A percentile compares a stretch with the other conserved stretches of the same genome.
These are phyloP conservation scores for Cladophialophora bantiana DNA, from an alignment of 2,329 filamentous ascomycete species.

Conservation along the genomic window DNA sequence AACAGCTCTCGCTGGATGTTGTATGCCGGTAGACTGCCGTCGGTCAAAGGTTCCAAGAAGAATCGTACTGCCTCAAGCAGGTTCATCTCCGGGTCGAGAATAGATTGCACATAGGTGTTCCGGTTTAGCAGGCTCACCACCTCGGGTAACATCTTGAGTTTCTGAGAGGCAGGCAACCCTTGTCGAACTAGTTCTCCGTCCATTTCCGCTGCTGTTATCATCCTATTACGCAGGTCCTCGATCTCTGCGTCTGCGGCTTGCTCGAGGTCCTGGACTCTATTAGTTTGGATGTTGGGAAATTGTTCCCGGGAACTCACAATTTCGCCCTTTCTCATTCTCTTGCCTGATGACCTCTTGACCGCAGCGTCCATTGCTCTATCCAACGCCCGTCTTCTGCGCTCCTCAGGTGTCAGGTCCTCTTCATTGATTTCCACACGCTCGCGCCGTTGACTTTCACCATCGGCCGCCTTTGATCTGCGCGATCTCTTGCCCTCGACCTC, in stretches of 20 bases:
- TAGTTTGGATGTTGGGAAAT: slow-evolving; percentile 23
- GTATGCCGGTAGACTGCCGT: slow-evolving; percentile 92
- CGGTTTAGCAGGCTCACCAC: slow-evolving; percentile 88
- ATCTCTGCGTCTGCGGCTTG: slow-evolving; percentile 90
- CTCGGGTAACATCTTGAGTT: slow-evolving; percentile 90
- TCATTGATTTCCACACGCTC: slow-evolving; percentile 72
- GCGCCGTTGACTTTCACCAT: slow-evolving; percentile 56
- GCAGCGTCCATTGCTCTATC: slow-evolving; percentile 88
- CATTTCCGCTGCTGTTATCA: slow-evolving; percentile 87
- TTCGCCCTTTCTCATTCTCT: slow-evolving; percentile 80
- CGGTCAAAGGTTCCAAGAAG: slow-evolving; percentile 94
- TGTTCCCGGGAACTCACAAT: slow-evolving; percentile 66
- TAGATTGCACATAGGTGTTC: slow-evolving; percentile 78
- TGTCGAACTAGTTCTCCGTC: slow-evolving; percentile 83
- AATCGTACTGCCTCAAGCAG: slow-evolving; percentile 94
- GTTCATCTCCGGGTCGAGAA: slow-evolving; percentile 94
- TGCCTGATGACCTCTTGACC: slow-evolving; percentile 78
- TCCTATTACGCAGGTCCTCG: slow-evolving; percentile 82
- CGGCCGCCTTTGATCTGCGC: slow-evolving; percentile 58
- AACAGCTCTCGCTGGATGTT: slow-evolving; percentile 97
- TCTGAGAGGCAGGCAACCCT: slow-evolving; percentile 84
- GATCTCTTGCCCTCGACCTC: slow-evolving; percentile 62
- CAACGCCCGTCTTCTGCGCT: slow-evolving; percentile 77
- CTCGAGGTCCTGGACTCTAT: slow-evolving; percentile 74
- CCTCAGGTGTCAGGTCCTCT: slow-evolving; percentile 74